Evolutionary conservation across 257 asterid species (phyloP), one percentile per base, ranked within the genome.

Genomic region (Fraxinus anomala): DNA sequence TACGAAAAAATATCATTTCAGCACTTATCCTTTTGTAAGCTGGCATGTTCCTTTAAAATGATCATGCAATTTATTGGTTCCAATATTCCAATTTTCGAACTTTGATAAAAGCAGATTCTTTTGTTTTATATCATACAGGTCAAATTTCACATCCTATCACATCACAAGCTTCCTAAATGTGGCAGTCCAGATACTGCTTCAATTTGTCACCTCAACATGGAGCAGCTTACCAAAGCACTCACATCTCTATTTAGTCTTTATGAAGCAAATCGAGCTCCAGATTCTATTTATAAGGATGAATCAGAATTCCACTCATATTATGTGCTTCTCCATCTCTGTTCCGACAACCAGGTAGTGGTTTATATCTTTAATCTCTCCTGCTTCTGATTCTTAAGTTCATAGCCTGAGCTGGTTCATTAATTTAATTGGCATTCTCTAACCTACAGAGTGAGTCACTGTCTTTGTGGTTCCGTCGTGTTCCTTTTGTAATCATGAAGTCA

Each of bases 151-250:
- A 88, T 95, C 80, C 77, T 87, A 73, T 95, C 99, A 26, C 89
- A 89, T 77, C 92, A 88, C 83, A 91, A 76, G 87, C 87, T 93
- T 81, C 90, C 73, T 79, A 86, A 80, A 85, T 37, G 80, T 82
- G 80, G 85, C 83, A 81, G 76, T 73, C 86, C 93, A 70, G 63
- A 81, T 85, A 59, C 66, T 65, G 84, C 92, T 81, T 91, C 99
- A 7, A 76, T 86, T 81, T 71, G 79, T 79, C 88, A 90, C 84
- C 96, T 95, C 83, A 95, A 95, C 84, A 42, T 86, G 88, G 99
- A 95, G 87, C 99, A 95, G 91, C 96, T 95, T 74, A 86, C 80
- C 76, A 95, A 95, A 88, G 82, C 93, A 67, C 87, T 95, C 79
- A 81, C 80, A 73, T 84, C 91, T 73, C 82, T 95, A 71, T 84